A percentile compares a stretch with the other conserved stretches of the same genome.
phyloP scores from a whole-genome alignment of 768 basidiomycete species.

The Boletus pseudo-olivaceus region DNA sequence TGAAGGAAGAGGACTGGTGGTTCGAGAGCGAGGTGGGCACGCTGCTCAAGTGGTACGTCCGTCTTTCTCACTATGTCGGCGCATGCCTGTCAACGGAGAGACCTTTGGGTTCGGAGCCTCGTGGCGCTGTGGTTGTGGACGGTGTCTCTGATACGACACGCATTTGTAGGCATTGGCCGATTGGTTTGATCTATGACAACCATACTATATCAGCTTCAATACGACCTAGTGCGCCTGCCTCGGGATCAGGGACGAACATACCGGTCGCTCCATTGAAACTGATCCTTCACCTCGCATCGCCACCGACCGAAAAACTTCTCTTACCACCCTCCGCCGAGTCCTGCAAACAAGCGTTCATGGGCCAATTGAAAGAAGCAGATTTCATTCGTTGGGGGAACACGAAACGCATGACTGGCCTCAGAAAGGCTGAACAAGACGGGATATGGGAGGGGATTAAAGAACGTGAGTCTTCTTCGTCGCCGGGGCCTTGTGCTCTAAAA shows the following conservation, averaged over 20 bases:
- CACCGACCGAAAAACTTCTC: constrained; percentile 83
- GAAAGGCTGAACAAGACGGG: constrained; percentile 91
- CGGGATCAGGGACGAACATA: constrained; percentile 39
- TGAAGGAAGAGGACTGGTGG: constrained; percentile 96
- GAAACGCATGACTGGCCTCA: constrained; percentile 84
- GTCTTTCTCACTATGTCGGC: background rate
- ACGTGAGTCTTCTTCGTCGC: constrained; percentile 53
- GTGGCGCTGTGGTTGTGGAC: background rate
- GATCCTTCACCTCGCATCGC: constrained; percentile 81
- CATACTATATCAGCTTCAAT: constrained; percentile 63
- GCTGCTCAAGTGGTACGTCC: constrained; percentile 79
- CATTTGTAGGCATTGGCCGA: constrained; percentile 87
- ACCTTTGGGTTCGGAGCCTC: too few species aligned
- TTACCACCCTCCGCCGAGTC: constrained; percentile 77
- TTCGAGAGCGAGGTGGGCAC: constrained; percentile 87
- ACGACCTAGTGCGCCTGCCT: constrained; percentile 36
- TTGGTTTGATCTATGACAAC: constrained; percentile 91
- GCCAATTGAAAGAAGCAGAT: constrained; percentile 93
- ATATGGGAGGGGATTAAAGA: constrained; percentile 97
- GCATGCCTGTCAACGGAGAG: background rate
- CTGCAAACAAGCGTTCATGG: constrained; percentile 94
- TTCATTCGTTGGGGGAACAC: constrained; percentile 97
- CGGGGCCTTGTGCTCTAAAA: constrained; percentile 21
- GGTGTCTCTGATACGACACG: constrained; percentile 8
- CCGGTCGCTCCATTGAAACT: constrained; percentile 63